Evolutionary conservation across 2,329 filamentous ascomycete genomes (phyloP).

Genomic region (Aureobasidium sp.): DNA sequence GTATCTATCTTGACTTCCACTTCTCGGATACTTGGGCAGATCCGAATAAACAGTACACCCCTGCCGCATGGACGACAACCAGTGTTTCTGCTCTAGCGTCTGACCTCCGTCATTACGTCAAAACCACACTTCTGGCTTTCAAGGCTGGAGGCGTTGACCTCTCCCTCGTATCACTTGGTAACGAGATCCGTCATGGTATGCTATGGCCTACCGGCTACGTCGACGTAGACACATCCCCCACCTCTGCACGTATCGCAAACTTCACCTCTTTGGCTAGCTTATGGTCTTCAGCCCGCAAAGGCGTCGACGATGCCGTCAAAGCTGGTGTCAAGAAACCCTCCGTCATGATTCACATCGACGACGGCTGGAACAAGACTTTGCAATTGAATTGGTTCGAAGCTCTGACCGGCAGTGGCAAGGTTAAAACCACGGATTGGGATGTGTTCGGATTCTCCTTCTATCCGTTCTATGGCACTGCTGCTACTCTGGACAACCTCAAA

Average conservation of each 20-base stretch:
- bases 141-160: conserved; percentile 34
- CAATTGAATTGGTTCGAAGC: conserved; percentile 29
- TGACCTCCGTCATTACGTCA: conserved; percentile 31
- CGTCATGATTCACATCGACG: conserved; percentile 32
- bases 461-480: conserved; percentile 29
- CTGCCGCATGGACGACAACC: conserved; percentile 30
- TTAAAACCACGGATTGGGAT: conserved; percentile 26
- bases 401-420: conserved; percentile 25
- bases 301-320: conserved; percentile 27
- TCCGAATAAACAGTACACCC: conserved; percentile 30
- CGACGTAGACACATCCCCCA: not conserved
- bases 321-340: conserved; percentile 27
- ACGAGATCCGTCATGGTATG: conserved; percentile 35
- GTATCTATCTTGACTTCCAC: conserved; percentile 34
- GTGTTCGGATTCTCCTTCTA: conserved; percentile 26
- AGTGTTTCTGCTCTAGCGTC: conserved; percentile 24
- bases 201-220: conserved; percentile 31
- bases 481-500: conserved; percentile 26
- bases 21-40: conserved; percentile 28
- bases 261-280: conserved; percentile 30
- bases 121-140: conserved; percentile 34
- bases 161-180: conserved; percentile 36
- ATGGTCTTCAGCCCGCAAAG: conserved; percentile 26
- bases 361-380: conserved; percentile 28
- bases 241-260: conserved; percentile 23